phyloP scores from a whole-genome alignment of 2,329 filamentous ascomycete species.

The Neofusicoccum umdonicola region DNA sequence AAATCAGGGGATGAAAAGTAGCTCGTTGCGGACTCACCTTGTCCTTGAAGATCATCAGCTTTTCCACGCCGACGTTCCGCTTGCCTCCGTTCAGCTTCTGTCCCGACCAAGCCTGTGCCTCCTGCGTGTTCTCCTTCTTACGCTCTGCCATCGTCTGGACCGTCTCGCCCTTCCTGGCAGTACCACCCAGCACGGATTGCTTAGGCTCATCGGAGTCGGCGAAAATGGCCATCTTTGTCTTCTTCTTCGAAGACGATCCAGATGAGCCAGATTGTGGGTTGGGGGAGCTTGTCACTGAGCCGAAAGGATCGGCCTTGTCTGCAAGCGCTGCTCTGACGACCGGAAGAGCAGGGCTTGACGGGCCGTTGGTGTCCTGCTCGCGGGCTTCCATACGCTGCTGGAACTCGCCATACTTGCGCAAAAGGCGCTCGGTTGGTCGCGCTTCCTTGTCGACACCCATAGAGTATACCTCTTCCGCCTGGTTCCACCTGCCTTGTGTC shows the following conservation, averaged over 20 bases:
- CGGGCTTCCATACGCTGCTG: slow-evolving; percentile 72
- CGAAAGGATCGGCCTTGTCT: slow-evolving; percentile 82
- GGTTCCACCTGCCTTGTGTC: slow-evolving; percentile 74
- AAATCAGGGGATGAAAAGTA: slow-evolving; percentile 27
- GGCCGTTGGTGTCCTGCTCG: slow-evolving; percentile 61
- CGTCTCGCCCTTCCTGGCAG: slow-evolving; percentile 80
- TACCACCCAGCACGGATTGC: slow-evolving; percentile 55
- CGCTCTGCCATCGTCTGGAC: slow-evolving; percentile 84
- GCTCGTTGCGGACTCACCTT: slow-evolving; percentile 65
- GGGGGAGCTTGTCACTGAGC: slow-evolving; percentile 45
- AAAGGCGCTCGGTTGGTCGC: slow-evolving; percentile 72
- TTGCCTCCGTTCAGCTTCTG: slow-evolving; percentile 87
- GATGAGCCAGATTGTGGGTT: slow-evolving; percentile 63
- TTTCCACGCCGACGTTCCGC: slow-evolving; percentile 71
- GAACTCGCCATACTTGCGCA: slow-evolving; percentile 92
- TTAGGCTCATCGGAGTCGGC: slow-evolving; percentile 66
- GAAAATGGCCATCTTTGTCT: slow-evolving; percentile 87
- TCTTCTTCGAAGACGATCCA: slow-evolving; percentile 52
- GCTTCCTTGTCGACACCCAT: slow-evolving; percentile 88
- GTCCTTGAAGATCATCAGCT: slow-evolving; percentile 94
- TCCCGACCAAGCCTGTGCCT: slow-evolving; percentile 86
- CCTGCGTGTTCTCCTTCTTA: slow-evolving; percentile 89
- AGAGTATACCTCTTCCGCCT: slow-evolving; percentile 91
- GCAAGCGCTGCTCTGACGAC: slow-evolving; percentile 78
- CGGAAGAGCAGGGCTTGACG: slow-evolving; percentile 83